These are phyloP conservation scores for Leccinum angustisporum DNA, from an alignment of 1,284 basidiomycete genomes.

Conservation along the genomic window DNA sequence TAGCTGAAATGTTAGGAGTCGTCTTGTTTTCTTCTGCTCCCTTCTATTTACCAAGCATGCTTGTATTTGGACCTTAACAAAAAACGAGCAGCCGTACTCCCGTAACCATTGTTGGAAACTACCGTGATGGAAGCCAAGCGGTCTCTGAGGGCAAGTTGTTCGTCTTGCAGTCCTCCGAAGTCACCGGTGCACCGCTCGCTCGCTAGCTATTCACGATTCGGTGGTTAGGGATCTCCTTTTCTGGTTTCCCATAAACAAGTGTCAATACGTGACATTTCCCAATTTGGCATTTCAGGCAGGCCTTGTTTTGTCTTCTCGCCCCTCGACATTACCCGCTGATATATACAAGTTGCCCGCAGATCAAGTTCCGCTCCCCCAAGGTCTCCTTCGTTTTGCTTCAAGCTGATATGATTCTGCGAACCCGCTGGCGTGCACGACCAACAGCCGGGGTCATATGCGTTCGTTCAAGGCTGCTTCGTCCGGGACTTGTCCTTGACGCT, in stretches of 20 bases:
- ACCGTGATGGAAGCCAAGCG: background rate
- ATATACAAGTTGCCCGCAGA: too few relatives aligned
- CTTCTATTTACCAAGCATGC: background rate
- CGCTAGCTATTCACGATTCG: background rate
- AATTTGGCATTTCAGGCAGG: slow-evolving; percentile 6
- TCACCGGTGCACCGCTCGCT: too few relatives aligned
- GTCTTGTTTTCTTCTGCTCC: background rate
- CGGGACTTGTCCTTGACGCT: slow-evolving; percentile 7
- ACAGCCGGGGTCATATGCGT: slow-evolving; percentile 56
- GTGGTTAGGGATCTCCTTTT: slow-evolving; percentile 18
- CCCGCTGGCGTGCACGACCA: slow-evolving; percentile 53
- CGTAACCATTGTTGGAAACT: background rate
- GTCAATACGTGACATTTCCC: slow-evolving; percentile 14
- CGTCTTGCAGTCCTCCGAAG: background rate
- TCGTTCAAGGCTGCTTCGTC: slow-evolving; percentile 1
- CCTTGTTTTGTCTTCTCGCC: too few relatives aligned
- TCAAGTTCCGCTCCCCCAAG: slow-evolving; percentile 46
- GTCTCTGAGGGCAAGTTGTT: background rate
- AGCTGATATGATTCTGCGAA: slow-evolving; percentile 55
- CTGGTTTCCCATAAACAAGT: slow-evolving; percentile 15
- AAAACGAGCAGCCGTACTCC: background rate
- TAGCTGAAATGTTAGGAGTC: slow-evolving; percentile 3
- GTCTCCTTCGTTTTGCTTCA: slow-evolving; percentile 60
- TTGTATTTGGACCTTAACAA: background rate
- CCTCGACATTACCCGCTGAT: too few relatives aligned